Percentiles rank a stretch among this genome's conserved stretches.
phyloP scores from a whole-genome alignment of 805 yeast genomes.

The Candida broadrunensis region DNA sequence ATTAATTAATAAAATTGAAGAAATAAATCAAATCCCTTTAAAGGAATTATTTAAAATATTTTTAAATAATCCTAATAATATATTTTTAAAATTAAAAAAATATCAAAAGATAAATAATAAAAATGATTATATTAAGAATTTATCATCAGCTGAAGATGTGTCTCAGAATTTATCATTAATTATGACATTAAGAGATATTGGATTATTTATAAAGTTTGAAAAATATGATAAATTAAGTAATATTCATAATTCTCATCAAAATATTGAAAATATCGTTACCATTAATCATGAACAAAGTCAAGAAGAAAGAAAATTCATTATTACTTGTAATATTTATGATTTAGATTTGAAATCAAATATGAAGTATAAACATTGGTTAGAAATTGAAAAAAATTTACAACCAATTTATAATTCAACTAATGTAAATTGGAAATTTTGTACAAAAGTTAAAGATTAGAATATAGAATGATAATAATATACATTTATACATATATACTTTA shows the following conservation, averaged over 20 bases:
- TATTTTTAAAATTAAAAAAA: conserved; percentile 30
- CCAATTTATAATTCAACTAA: conserved; percentile 28
- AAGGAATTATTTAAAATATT: conserved; percentile 29
- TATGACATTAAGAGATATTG: conserved; percentile 60
- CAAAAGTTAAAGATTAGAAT: conserved; percentile 11
- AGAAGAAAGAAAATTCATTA: conserved; percentile 16
- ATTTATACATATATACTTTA: background rate
- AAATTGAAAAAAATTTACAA: conserved; percentile 38
- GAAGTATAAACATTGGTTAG: conserved; percentile 46
- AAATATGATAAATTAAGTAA: conserved; percentile 24
- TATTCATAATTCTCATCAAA: conserved; percentile 27
- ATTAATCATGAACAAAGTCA: conserved; percentile 17
- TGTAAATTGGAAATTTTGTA: conserved; percentile 28
- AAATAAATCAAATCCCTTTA: conserved; percentile 29
- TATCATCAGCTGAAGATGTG: conserved; percentile 34
- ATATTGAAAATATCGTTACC: conserved; percentile 21
- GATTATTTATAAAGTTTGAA: conserved; percentile 44
- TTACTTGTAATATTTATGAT: conserved; percentile 44
- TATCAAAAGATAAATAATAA: conserved; percentile 32
- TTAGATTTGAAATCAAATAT: conserved; percentile 45
- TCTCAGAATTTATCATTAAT: conserved; percentile 37
- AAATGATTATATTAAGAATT: conserved; percentile 27
- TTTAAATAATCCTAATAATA: conserved; percentile 25
- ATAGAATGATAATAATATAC: background rate
- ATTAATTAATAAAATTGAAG: conserved; percentile 15